phyloP scores from a whole-genome alignment of 768 basidiomycete genomes.

The Mycena chlorophos region DNA sequence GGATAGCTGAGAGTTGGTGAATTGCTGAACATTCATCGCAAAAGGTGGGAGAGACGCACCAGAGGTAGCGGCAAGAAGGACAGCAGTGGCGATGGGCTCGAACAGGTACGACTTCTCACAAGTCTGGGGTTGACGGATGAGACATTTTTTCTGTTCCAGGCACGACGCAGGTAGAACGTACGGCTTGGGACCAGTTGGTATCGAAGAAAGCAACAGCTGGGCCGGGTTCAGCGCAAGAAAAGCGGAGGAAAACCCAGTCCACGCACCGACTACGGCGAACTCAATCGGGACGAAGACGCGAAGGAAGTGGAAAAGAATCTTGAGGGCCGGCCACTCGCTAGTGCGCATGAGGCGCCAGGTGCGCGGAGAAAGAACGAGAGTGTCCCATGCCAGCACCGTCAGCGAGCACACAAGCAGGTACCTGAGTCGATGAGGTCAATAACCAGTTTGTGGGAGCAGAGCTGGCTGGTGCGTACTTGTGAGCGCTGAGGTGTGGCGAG shows the following conservation, averaged over 20 bases:
- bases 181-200: slow-evolving; percentile 60
- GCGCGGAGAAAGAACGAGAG: slow-evolving; percentile 79
- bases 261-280: slow-evolving; percentile 70
- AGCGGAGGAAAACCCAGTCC: background rate
- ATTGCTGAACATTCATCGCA: background rate
- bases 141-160: no score
- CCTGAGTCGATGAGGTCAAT: background rate
- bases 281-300: slow-evolving; percentile 77
- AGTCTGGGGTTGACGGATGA: slow-evolving; percentile 34
- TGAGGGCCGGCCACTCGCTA: slow-evolving; percentile 74
- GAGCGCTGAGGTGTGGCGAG: slow-evolving; percentile 75
- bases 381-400: slow-evolving; percentile 88
- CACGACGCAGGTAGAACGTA: slow-evolving; percentile 31
- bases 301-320: slow-evolving; percentile 73
- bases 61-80: slow-evolving; percentile 74
- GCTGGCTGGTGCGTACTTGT: slow-evolving; percentile 45
- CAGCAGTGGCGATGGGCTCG: slow-evolving; percentile 82
- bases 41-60: slow-evolving; percentile 33
- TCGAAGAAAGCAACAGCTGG: slow-evolving; percentile 84
- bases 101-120: slow-evolving; percentile 79
- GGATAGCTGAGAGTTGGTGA: slow-evolving; percentile 47
- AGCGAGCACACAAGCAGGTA: slow-evolving; percentile 89
- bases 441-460: background rate
- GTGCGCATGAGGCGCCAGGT: slow-evolving; percentile 70
- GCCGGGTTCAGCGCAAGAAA: slow-evolving; percentile 3